Evolutionary conservation across 2,329 filamentous ascomycete species (phyloP).

Genomic region (Trichophyton schoenleinii): DNA sequence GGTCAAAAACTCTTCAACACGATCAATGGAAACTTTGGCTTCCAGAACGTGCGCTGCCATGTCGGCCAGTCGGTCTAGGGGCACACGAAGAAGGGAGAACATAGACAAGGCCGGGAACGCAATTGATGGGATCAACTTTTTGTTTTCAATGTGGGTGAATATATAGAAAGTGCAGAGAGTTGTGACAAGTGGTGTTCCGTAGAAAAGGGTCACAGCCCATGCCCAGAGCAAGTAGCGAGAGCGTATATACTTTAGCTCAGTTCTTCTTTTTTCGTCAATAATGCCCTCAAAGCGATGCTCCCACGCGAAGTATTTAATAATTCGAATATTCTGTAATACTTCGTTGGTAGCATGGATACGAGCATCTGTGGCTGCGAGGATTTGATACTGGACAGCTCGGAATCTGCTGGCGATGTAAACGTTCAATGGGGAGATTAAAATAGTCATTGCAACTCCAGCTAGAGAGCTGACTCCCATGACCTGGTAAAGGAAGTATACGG

Average conservation of each 20-base stretch:
- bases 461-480: slow-evolving; percentile 90
- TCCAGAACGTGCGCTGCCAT: slow-evolving; percentile 99
- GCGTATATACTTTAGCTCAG: slow-evolving; percentile 66
- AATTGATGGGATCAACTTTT: slow-evolving; percentile 77
- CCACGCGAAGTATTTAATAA: slow-evolving; percentile 99
- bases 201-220: slow-evolving; percentile 85
- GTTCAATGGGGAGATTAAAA: slow-evolving; percentile 77
- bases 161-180: slow-evolving; percentile 93
- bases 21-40: slow-evolving; percentile 90
- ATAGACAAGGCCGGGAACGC: slow-evolving; percentile 94
- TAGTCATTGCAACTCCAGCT: slow-evolving; percentile 83
- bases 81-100: slow-evolving; percentile 85
- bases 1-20: slow-evolving; percentile 83
- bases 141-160: slow-evolving; percentile 81
- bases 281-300: slow-evolving; percentile 77
- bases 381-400: slow-evolving; percentile 72
- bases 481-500: slow-evolving; percentile 68
- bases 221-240: slow-evolving; percentile 86
- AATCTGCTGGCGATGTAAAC: slow-evolving; percentile 79
- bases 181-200: slow-evolving; percentile 85
- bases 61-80: slow-evolving; percentile 88
- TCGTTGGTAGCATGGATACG: slow-evolving; percentile 95
- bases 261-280: slow-evolving; percentile 75
- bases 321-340: slow-evolving; percentile 89
- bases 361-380: slow-evolving; percentile 86